These are phyloP conservation scores for Pachyrhizus erosus DNA, from an alignment of 306 rosid species.

Conservation along the genomic window DNA sequence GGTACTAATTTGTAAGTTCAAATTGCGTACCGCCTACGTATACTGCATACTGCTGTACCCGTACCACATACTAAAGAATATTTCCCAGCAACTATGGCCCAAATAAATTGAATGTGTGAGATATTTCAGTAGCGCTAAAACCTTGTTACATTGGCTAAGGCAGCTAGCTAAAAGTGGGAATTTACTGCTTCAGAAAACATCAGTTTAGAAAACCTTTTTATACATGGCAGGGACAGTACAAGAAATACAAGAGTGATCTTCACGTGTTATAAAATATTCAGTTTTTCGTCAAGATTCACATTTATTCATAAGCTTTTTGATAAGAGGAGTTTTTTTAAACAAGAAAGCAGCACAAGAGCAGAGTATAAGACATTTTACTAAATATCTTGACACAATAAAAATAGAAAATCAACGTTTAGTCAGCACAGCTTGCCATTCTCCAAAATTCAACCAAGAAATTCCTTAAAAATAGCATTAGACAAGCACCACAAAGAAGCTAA, in stretches of 20 bases:
- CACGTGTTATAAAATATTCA: background rate
- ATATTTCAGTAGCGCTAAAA: background rate
- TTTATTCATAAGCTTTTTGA: background rate
- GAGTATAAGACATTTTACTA: background rate
- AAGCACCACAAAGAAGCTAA: constrained; percentile 9
- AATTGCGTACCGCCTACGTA: no score
- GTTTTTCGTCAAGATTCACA: background rate
- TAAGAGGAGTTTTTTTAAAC: background rate
- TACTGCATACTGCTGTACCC: no score
- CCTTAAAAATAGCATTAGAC: background rate
- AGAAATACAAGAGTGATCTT: background rate
- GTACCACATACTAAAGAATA: no score
- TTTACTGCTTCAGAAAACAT: background rate
- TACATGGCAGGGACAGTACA: background rate
- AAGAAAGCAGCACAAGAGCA: background rate
- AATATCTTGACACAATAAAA: background rate
- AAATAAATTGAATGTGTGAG: no score
- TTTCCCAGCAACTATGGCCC: no score
- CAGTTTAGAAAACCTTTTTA: background rate
- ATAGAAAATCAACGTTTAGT: background rate
- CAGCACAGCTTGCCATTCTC: background rate
- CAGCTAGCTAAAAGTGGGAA: background rate
- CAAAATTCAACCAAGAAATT: background rate
- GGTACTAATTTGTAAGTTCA: no score
- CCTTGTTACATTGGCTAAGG: background rate